A percentile compares a stretch with the other conserved stretches of the same genome.
Conservation (phyloP, 2,329 filamentous ascomycete species). For the Nectriaceae sp. region DNA sequence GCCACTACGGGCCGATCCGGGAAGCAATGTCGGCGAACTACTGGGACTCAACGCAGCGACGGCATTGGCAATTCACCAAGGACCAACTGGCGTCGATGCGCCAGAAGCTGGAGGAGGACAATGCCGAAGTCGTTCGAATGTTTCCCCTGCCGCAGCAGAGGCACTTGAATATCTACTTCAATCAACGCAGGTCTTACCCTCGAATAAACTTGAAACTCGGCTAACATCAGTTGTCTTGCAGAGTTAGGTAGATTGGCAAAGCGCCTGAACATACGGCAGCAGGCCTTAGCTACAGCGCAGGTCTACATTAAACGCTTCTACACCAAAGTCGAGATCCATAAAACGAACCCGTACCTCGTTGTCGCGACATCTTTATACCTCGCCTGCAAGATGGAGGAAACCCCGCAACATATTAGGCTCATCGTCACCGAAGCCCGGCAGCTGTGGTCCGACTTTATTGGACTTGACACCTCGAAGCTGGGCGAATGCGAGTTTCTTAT, state of each 20-base stretch:
- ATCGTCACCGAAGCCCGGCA: conserved; percentile 84
- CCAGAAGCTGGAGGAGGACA: conserved; percentile 74
- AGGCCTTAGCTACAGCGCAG: conserved; percentile 91
- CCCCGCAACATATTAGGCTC: conserved; percentile 90
- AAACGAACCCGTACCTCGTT: conserved; percentile 91
- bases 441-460: conserved; percentile 79
- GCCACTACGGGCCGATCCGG: conserved; percentile 14
- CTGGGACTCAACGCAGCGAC: conserved; percentile 92
- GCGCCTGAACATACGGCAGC: conserved; percentile 82
- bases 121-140: conserved; percentile 72
- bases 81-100: conserved; percentile 76
- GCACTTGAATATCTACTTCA: conserved; percentile 88
- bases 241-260: conserved; percentile 83
- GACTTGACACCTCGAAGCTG: conserved; percentile 77
- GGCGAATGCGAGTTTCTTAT: conserved; percentile 94
- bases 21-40: conserved; percentile 85
- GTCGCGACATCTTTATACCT: conserved; percentile 93
- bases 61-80: conserved; percentile 87
- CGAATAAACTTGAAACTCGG: not conserved
- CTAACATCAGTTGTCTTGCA: conserved; percentile 34
- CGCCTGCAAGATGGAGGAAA: conserved; percentile 97
- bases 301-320: conserved; percentile 96
- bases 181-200: conserved; percentile 65
- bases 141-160: conserved; percentile 81
- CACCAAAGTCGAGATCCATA: conserved; percentile 83